Base-by-base conservation (phyloP, 305 asterid genomes). In the Fraxinus greggii region DNA sequence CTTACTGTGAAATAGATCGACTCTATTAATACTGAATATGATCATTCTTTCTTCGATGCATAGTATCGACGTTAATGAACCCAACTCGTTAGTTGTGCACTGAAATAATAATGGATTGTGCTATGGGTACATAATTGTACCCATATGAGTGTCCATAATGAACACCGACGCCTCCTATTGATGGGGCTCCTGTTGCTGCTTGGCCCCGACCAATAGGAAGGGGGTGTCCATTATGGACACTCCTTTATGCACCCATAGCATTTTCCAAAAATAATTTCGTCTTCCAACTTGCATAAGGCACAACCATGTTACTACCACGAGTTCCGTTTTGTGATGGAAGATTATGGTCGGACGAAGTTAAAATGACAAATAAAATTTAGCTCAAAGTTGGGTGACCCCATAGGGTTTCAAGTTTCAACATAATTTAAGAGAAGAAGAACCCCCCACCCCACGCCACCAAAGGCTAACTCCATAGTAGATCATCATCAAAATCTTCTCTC, bases 401-500 rank as follows among this genome's bases (percentile, higher is more conserved):
- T 15, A 15, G 17, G 4, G 19, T 48, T 48, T 48, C 59, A 48
- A 5, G 19, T 48, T 48, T 48, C 59, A 48, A 5, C 70, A 23
- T 19, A n/a, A n/a, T 54, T n/a, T n/a, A n/a, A 54, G 63, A 17
- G 61, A 17, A 17, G 61, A 51, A 36, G 19, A 42, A 69, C 17
- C 80, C n/a, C 63, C 54, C 21, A 45, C 21, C 0, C 21, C 54
- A 45, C 59, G 12, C 51, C n/a, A 45, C 56, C 19, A 45, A 45
- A 48, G 21, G 7, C 21, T 48, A 48, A 48, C 59, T 48, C 59
- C 59, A 15, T 69, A 8, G 70, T 77, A 80, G 78, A 77, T 80
- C 36, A 67, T 26, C 76, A 45, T 17, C 59, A 48, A 65, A 54
- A 42, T 65, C 78, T 7, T 83, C 86, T 35, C 42, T 33, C 81